phyloP scores from a whole-genome alignment of 306 rosid species.

The Chamaecrista fasciculata region DNA sequence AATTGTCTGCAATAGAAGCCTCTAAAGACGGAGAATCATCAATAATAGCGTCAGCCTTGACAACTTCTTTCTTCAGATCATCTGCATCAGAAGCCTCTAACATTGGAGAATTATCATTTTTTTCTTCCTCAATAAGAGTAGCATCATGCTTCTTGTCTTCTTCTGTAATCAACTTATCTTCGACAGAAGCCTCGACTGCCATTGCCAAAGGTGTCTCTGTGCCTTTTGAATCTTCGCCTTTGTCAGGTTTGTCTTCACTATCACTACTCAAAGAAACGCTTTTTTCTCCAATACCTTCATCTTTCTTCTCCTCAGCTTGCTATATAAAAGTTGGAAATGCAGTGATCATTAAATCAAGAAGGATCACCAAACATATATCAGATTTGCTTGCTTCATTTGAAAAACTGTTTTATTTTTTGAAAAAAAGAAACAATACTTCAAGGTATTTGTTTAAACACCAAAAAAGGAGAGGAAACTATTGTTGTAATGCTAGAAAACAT shows the following conservation, averaged over 20 bases:
- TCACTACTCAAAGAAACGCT: conserved; percentile 12
- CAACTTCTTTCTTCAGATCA: not conserved
- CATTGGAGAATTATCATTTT: conserved; percentile 16
- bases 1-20: conserved; percentile 11
- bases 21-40: conserved; percentile 31
- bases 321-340: conserved; percentile 3
- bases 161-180: not conserved
- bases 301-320: conserved; percentile 36
- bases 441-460: not conserved
- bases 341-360: not conserved
- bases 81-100: conserved; percentile 10
- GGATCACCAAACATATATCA: not conserved
- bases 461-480: too few relatives aligned
- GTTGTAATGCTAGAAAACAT: not conserved
- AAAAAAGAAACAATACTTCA: too few relatives aligned
- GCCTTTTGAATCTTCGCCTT: conserved; percentile 22
- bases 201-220: conserved; percentile 8
- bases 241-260: conserved; percentile 29
- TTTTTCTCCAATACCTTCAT: conserved; percentile 23
- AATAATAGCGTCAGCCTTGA: conserved; percentile 16
- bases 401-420: too few relatives aligned
- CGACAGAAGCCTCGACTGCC: not conserved
- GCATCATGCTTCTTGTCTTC: not conserved
- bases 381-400: too few relatives aligned
- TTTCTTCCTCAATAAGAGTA: conserved; percentile 25